Conservation (phyloP, 1,284 basidiomycete genomes). For the Mycena sp. region DNA sequence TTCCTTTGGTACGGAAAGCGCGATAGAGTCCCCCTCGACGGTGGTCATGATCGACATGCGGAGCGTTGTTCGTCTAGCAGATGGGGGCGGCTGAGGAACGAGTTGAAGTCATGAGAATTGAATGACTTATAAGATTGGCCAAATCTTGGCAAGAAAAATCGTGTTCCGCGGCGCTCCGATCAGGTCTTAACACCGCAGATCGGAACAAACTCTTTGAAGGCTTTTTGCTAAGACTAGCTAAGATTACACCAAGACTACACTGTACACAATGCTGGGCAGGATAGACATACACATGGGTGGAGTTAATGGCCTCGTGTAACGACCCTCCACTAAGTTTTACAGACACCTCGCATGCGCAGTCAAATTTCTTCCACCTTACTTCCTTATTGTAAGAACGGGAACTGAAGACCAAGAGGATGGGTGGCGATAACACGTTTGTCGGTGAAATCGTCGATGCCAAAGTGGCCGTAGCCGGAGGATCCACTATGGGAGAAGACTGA, state of each 20-base stretch:
- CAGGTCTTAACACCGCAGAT: not conserved
- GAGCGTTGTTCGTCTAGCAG: not conserved
- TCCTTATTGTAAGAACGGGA: slow-evolving; percentile 31
- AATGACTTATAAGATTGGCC: not conserved
- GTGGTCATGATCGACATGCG: not conserved
- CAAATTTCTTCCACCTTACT: not conserved
- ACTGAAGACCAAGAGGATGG: slow-evolving; percentile 49
- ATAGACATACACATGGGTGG: too few species aligned
- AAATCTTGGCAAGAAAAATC: not conserved
- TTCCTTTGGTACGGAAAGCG: too few species aligned
- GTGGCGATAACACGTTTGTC: slow-evolving; percentile 52
- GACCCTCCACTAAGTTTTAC: not conserved
- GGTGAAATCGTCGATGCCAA: slow-evolving; percentile 61
- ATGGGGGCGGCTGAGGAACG: not conserved
- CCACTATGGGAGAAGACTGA: slow-evolving; percentile 44
- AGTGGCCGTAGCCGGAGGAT: slow-evolving; percentile 61
- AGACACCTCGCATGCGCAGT: too few species aligned
- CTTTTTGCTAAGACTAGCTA: too few species aligned
- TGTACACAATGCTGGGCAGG: too few species aligned
- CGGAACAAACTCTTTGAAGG: too few species aligned
- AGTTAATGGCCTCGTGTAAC: too few species aligned
- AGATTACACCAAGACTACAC: too few species aligned
- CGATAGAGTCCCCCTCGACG: too few species aligned
- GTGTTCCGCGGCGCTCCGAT: not conserved
- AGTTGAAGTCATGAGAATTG: not conserved